phyloP scores from a whole-genome alignment of 1,139 yeast species.

The Geotrichum citri-aurantii region DNA sequence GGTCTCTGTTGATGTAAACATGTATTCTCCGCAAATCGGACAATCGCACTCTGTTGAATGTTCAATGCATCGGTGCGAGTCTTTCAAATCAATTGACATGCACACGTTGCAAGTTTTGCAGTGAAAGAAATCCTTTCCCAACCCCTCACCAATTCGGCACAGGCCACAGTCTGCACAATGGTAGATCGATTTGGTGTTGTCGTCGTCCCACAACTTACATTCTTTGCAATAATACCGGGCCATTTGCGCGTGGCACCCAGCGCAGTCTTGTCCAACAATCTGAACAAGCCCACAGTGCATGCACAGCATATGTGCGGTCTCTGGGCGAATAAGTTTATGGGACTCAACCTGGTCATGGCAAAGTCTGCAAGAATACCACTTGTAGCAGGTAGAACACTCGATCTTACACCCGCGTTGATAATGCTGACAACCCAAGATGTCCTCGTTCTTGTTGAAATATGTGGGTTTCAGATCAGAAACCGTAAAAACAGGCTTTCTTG shows the following conservation, averaged over 20 bases:
- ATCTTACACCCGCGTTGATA: constrained; percentile 79
- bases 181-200: constrained; percentile 70
- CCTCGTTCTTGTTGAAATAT: constrained; percentile 43
- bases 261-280: constrained; percentile 63
- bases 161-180: constrained; percentile 93
- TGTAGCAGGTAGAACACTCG: constrained; percentile 68
- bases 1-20: constrained; percentile 78
- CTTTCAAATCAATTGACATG: constrained; percentile 69
- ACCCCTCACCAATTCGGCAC: constrained; percentile 81
- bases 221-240: constrained; percentile 72
- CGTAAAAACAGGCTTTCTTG: constrained; percentile 34
- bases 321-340: constrained; percentile 61
- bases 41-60: constrained; percentile 88
- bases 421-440: constrained; percentile 70
- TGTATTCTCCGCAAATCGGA: constrained; percentile 86
- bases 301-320: constrained; percentile 67
- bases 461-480: constrained; percentile 47
- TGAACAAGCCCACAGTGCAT: constrained; percentile 77
- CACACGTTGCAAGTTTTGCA: constrained; percentile 90
- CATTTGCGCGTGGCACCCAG: constrained; percentile 57
- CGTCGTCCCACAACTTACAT: constrained; percentile 74
- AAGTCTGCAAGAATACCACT: constrained; percentile 77
- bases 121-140: constrained; percentile 85
- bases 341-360: constrained; percentile 67
- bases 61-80: constrained; percentile 76